These are phyloP conservation scores for Achaetomium macrosporum DNA, from an alignment of 2,329 filamentous ascomycete species.

Conservation along the genomic window DNA sequence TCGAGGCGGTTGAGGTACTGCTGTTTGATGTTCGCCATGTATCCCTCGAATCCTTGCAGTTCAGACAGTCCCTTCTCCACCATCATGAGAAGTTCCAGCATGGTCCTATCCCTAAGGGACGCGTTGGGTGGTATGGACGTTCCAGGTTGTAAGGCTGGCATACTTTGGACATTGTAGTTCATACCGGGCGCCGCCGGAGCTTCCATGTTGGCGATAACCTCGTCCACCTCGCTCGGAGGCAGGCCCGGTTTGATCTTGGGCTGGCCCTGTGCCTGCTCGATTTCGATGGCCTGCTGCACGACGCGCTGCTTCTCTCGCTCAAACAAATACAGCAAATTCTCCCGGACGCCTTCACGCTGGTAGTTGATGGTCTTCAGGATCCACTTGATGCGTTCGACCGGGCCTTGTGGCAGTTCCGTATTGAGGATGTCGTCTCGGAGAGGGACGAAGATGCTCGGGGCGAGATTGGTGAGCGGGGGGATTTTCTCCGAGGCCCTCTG, in stretches of 20 bases:
- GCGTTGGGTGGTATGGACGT: background rate
- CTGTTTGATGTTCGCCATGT: conserved; percentile 22
- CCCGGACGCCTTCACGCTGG: conserved; percentile 27
- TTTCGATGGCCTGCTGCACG: conserved; percentile 20
- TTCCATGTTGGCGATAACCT: conserved; percentile 27
- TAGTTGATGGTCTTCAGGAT: conserved; percentile 30
- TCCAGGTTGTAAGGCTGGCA: background rate
- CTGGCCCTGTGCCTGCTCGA: conserved; percentile 4
- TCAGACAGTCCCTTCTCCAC: conserved; percentile 14
- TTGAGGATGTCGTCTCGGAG: conserved; percentile 29
- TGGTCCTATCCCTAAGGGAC: conserved; percentile 17
- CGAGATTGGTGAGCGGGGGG: conserved; percentile 26
- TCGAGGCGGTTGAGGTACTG: conserved; percentile 21
- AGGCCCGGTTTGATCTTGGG: conserved; percentile 11
- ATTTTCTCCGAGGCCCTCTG: conserved; percentile 20
- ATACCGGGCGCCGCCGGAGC: conserved; percentile 17
- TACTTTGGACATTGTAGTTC: conserved; percentile 24
- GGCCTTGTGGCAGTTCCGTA: conserved; percentile 23
- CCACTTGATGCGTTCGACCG: conserved; percentile 27
- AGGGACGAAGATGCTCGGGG: conserved; percentile 32
- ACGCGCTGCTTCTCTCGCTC: conserved; percentile 31
- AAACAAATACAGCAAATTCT: conserved; percentile 31
- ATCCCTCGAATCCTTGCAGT: conserved; percentile 21
- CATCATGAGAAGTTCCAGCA: conserved; percentile 15
- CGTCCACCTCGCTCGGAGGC: conserved; percentile 24